Conservation (phyloP, 2,329 filamentous ascomycete species). For the Fusarium sp. region DNA sequence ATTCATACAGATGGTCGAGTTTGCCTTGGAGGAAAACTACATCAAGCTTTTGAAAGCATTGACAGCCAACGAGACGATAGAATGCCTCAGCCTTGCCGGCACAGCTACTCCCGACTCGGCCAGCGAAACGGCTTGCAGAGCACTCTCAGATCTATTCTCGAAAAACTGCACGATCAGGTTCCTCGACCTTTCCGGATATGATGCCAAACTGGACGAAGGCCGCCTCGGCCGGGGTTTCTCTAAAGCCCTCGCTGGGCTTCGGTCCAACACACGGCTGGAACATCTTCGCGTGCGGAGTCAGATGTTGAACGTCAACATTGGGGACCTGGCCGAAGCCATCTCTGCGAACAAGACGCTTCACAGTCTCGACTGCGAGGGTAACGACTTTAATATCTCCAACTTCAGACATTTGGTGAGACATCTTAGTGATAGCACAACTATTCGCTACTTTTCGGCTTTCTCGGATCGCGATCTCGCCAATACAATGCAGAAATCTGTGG, state of each 20-base stretch:
- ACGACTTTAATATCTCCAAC: constrained; percentile 65
- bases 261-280: constrained; percentile 56
- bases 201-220: constrained; percentile 67
- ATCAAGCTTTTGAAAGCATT: constrained; percentile 62
- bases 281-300: constrained; percentile 68
- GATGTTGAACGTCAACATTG: constrained; percentile 64
- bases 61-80: constrained; percentile 61
- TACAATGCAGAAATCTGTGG: constrained; percentile 51
- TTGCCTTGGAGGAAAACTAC: constrained; percentile 62
- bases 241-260: constrained; percentile 60
- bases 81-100: constrained; percentile 65
- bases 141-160: constrained; percentile 63
- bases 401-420: constrained; percentile 59
- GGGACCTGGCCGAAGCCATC: constrained; percentile 62
- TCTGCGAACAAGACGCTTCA: constrained; percentile 60
- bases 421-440: constrained; percentile 55
- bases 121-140: constrained; percentile 59
- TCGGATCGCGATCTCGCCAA: constrained; percentile 51
- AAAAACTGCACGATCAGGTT: constrained; percentile 62
- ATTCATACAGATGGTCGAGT: constrained; percentile 68
- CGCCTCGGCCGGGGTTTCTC: constrained; percentile 66
- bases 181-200: constrained; percentile 67
- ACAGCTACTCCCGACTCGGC: constrained; percentile 61
- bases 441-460: constrained; percentile 59
- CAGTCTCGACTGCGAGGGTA: constrained; percentile 66